Base-by-base conservation (phyloP, 2,329 filamentous ascomycete species). In the Aspergillus sojae region DNA sequence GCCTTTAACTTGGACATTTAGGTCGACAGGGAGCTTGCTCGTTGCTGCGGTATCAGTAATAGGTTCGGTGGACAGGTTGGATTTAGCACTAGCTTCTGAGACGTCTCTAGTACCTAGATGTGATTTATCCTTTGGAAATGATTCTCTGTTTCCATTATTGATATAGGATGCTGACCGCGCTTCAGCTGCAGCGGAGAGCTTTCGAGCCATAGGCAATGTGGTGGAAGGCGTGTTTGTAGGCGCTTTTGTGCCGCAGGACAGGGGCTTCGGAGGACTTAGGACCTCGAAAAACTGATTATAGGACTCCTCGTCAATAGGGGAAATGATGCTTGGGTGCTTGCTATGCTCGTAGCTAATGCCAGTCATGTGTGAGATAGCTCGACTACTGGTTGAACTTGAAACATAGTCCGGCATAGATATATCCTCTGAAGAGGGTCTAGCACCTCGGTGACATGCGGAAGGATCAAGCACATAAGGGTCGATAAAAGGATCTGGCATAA, bases 391-490 rank as follows among this genome's bases (percentile, higher is more conserved):
- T 11, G 77, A 78, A 55, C 74, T 80, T 34, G 77, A 80, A n/a
- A 71, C 68, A 70, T 82, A 82, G 64, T 84, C 83, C 5, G 80
- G 79, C 83, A 84, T 84, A 30, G 81, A 78, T 19, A 81, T 67
- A 64, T 84, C 82, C 61, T 82, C 76, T 64, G 80, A 70, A 54
- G 74, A 77, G 62, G 79, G 77, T 66, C 75, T 74, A 52, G 72
- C 69, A 45, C 74, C 74, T 34, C 75, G 70, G 46, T 75, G 71
- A 3, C 68, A 70, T 45, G 71, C 68, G 30, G 67, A 62, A 36
- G 69, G 70, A 32, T 77, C 72, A 21, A 70, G 65, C 61, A 72
- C 62, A 19, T 72, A 74, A n/a, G 79, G 68, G 14, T 81, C 80
- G 19, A 77, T 70, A 58, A 81, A 81, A 2, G 81, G 78, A 64